phyloP scores from a whole-genome alignment of 345 rosid genomes.

The Eucalyptus erythrocorys region DNA sequence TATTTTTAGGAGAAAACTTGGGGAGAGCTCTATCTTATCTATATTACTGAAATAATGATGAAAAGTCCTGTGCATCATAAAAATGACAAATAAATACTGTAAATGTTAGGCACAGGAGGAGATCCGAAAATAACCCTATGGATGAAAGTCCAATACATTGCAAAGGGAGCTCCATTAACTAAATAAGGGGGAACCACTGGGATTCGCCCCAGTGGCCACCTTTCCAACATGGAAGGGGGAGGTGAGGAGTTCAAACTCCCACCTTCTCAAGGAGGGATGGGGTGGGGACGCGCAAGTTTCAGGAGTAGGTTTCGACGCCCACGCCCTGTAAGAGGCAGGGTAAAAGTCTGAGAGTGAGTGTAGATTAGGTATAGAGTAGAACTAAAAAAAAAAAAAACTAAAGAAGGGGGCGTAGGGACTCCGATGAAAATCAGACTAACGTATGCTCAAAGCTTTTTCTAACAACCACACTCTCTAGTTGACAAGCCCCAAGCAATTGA shows the following conservation, averaged over 20 bases:
- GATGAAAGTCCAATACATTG: background rate
- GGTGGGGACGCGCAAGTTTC: too few species aligned
- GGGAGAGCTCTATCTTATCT: background rate
- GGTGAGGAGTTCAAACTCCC: too few species aligned
- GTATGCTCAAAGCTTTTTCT: background rate
- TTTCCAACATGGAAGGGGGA: too few species aligned
- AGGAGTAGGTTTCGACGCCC: too few species aligned
- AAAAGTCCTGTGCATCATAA: background rate
- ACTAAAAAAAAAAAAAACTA: too few species aligned
- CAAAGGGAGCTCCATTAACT: background rate
- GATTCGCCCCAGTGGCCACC: too few species aligned
- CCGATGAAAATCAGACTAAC: background rate
- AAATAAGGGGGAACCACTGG: background rate
- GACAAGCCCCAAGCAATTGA: background rate
- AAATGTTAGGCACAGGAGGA: background rate
- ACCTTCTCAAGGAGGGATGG: too few species aligned
- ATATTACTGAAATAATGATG: background rate
- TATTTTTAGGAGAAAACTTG: too few species aligned
- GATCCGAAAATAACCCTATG: background rate
- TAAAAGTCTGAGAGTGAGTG: too few species aligned
- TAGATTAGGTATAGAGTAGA: too few species aligned
- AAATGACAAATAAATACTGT: background rate
- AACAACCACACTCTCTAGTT: too few species aligned
- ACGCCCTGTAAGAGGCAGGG: too few species aligned
- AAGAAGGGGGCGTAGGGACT: background rate